phyloP scores from a whole-genome alignment of 2,329 filamentous ascomycete genomes.

The Hymenoscyphus salicellus region DNA sequence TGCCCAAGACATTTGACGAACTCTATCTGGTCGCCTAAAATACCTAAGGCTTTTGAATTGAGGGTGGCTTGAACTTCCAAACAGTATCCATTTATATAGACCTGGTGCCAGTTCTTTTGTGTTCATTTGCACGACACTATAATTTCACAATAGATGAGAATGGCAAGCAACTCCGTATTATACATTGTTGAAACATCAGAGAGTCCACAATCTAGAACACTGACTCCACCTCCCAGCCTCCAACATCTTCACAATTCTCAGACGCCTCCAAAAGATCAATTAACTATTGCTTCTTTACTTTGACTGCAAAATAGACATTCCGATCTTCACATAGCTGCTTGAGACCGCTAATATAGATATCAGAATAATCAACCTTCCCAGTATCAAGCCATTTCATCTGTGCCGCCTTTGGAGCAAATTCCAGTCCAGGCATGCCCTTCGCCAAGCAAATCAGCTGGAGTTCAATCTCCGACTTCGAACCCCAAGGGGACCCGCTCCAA shows the following conservation, averaged over 20 bases:
- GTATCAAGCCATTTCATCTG: constrained; percentile 26
- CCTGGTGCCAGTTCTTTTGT: no score
- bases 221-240: background rate
- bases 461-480: constrained; percentile 15
- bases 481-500: constrained; percentile 25
- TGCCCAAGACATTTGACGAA: no score
- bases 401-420: constrained; percentile 16
- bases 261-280: constrained; percentile 13
- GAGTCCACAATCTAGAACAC: no score
- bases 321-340: constrained; percentile 11
- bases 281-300: constrained; percentile 19
- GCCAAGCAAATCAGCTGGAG: constrained; percentile 16
- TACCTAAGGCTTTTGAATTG: no score
- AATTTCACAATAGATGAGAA: no score
- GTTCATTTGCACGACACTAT: no score
- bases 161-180: no score
- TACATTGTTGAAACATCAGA: no score
- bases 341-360: constrained; percentile 17
- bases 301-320: constrained; percentile 4
- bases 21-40: no score
- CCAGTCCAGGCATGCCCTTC: constrained; percentile 18
- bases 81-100: no score
- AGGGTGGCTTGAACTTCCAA: no score
- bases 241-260: constrained; percentile 11
- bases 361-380: constrained; percentile 21